Conservation (phyloP, 495 filamentous ascomycete species). For the Staphylotrichum tortipilum region DNA sequence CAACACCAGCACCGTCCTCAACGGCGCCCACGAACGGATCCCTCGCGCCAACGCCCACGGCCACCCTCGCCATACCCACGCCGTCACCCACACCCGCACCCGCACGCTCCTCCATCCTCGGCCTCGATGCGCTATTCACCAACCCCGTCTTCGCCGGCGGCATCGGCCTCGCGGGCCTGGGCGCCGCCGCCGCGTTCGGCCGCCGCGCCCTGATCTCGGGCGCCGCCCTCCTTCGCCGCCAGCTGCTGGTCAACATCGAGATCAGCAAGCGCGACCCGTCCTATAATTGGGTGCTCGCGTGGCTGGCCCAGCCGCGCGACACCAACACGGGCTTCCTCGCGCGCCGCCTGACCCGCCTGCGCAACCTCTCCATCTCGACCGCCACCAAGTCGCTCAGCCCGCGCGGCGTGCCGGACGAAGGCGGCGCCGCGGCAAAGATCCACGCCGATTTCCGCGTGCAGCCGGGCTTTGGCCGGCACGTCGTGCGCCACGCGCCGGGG, state of each 20-base stretch:
- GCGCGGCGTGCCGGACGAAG: conserved; percentile 50
- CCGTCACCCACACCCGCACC: background rate
- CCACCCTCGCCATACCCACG: background rate
- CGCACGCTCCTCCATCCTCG: conserved; percentile 21
- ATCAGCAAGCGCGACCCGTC: conserved; percentile 88
- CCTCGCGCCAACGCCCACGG: no score
- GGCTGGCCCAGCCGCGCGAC: conserved; percentile 78
- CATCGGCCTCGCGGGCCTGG: conserved; percentile 81
- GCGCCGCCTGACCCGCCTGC: conserved; percentile 40
- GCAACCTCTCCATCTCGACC: conserved; percentile 41
- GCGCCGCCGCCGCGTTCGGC: conserved; percentile 63
- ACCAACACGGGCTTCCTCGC: conserved; percentile 38
- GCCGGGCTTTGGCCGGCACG: conserved; percentile 79
- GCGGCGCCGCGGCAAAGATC: conserved; percentile 48
- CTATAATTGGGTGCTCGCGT: conserved; percentile 88
- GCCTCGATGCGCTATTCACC: conserved; percentile 44
- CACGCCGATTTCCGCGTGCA: conserved; percentile 79
- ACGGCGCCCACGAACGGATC: no score
- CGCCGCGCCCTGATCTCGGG: conserved; percentile 63
- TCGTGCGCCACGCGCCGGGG: conserved; percentile 74
- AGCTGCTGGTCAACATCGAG: conserved; percentile 89
- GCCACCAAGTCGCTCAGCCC: conserved; percentile 51
- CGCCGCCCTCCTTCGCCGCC: conserved; percentile 62
- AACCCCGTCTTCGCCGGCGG: conserved; percentile 54
- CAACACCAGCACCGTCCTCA: no score